phyloP scores from a whole-genome alignment of 768 basidiomycete genomes.

The Trametes coccinea region DNA sequence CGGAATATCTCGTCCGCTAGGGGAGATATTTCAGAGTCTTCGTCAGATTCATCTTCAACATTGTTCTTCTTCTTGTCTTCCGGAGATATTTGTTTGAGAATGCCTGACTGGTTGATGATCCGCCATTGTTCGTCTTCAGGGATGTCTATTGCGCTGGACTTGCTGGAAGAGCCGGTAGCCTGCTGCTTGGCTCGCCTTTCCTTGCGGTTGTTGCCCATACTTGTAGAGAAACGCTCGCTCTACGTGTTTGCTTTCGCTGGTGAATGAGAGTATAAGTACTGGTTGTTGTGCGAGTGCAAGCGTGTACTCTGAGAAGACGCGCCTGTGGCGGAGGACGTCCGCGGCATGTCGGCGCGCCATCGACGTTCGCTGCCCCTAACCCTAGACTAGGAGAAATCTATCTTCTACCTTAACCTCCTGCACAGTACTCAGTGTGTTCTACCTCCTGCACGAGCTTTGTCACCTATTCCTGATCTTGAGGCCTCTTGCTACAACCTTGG shows the following conservation, averaged over 20 bases:
- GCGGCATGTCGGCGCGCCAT: not conserved
- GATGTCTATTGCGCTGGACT: conserved; percentile 41
- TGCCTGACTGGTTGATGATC: conserved; percentile 63
- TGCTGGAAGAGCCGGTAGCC: not conserved
- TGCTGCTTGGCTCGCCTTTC: conserved; percentile 2
- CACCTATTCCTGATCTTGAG: no score
- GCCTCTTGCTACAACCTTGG: no score
- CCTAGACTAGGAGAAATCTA: not conserved
- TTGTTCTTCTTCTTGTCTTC: not conserved
- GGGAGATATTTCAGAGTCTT: conserved; percentile 41
- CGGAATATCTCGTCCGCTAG: conserved; percentile 72
- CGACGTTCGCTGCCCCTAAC: conserved; percentile 4
- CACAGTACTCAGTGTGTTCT: not conserved
- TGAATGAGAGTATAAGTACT: no score
- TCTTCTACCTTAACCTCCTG: not conserved
- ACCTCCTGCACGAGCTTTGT: no score
- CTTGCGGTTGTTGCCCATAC: conserved; percentile 29
- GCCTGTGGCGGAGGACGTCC: not conserved
- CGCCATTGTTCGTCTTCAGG: conserved; percentile 80
- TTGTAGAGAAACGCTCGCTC: no score
- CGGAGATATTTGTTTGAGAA: conserved; percentile 27
- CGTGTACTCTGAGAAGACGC: not conserved
- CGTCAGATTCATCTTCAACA: conserved; percentile 1
- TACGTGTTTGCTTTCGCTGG: no score
- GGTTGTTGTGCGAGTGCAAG: no score